Conservation (phyloP, 345 rosid species). For the Lenwebbia sp. region DNA sequence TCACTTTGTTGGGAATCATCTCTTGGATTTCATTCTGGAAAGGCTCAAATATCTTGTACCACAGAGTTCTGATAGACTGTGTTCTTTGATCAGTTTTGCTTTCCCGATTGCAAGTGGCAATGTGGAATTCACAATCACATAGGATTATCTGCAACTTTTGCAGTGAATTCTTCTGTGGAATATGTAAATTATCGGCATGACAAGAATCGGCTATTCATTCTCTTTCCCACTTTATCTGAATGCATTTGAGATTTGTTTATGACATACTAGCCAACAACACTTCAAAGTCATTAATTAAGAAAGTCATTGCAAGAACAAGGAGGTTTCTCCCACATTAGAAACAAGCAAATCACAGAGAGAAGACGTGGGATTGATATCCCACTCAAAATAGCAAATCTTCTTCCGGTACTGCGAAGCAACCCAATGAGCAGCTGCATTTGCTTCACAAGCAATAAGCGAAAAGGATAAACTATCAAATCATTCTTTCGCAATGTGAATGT, state of each 20-base stretch:
- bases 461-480: neutral
- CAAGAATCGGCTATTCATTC: neutral
- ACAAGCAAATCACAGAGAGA: neutral
- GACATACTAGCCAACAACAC: neutral
- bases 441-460: neutral
- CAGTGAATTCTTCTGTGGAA: neutral
- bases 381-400: neutral
- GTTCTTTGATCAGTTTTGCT: neutral
- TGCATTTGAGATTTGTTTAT: neutral
- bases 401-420: neutral
- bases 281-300: neutral
- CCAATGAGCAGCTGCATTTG: neutral
- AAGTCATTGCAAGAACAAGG: neutral
- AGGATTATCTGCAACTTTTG: neutral
- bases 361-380: neutral
- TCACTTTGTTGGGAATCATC: neutral
- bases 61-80: neutral
- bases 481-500: neutral
- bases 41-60: neutral
- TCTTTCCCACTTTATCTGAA: neutral
- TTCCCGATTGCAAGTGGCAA: neutral
- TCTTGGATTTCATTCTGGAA: neutral
- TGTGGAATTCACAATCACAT: neutral
- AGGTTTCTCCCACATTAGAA: neutral
- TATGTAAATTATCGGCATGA: neutral